Conservation (phyloP, 2,329 filamentous ascomycete species). For the Apiospora pterosperma region DNA sequence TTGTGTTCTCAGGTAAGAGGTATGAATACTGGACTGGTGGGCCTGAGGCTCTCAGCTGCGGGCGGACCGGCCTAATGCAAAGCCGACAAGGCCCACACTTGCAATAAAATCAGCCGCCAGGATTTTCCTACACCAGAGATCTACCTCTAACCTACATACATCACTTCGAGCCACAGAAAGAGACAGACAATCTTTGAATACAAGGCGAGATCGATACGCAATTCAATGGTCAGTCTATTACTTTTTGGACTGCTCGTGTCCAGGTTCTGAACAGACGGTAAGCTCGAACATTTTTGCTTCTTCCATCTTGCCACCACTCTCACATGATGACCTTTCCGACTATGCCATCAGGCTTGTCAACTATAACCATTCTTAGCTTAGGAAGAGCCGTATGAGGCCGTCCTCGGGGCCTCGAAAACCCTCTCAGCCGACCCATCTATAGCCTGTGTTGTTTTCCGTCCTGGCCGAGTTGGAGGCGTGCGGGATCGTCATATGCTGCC, state of each 20-base stretch:
- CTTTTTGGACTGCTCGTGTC: too few relatives aligned
- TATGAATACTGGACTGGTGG: too few relatives aligned
- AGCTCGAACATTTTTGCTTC: neutral
- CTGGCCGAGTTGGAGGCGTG: conserved; percentile 22
- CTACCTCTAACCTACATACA: neutral
- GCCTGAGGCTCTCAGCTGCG: neutral
- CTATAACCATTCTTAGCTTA: conserved; percentile 24
- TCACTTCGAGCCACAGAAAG: neutral
- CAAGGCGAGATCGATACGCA: neutral
- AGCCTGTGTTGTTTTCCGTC: neutral
- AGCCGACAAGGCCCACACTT: neutral
- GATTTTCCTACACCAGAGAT: neutral
- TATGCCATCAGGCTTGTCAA: conserved; percentile 24
- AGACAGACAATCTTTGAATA: neutral
- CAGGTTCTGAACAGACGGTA: neutral
- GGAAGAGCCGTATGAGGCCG: conserved; percentile 34
- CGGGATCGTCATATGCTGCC: conserved; percentile 32
- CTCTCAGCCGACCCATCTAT: conserved; percentile 9
- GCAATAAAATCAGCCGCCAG: neutral
- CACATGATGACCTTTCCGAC: conserved; percentile 29
- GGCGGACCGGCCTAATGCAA: neutral
- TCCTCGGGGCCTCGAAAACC: conserved; percentile 19
- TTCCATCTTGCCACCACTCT: neutral
- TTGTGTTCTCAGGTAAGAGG: neutral
- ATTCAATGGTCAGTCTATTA: neutral